Evolutionary conservation across 768 basidiomycete genomes (phyloP).

Genomic region (Hydnum rufescens): DNA sequence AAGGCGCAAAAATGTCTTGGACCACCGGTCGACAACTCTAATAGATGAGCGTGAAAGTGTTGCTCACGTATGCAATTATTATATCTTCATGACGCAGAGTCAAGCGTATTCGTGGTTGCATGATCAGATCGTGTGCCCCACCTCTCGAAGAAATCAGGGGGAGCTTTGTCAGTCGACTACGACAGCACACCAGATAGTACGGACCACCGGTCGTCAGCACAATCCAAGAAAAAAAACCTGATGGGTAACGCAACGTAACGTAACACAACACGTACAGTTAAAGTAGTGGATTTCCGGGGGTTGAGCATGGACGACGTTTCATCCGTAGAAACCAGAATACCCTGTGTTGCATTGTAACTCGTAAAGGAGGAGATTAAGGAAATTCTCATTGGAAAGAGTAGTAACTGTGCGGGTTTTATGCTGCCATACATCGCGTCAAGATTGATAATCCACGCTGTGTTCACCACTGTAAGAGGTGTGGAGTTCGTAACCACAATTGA

Average conservation of each 20-base stretch:
- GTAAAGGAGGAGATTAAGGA: background rate
- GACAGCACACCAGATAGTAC: too few relatives aligned
- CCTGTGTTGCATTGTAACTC: conserved; percentile 12
- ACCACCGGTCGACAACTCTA: background rate
- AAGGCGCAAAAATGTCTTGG: background rate
- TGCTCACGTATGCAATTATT: conserved; percentile 29
- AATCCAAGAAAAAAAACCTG: background rate
- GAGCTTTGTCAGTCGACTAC: conserved; percentile 9
- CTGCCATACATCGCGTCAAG: conserved; percentile 7
- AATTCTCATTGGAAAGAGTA: conserved; percentile 1
- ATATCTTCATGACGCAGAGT: conserved; percentile 34
- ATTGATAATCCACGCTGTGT: conserved; percentile 47
- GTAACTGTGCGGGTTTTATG: conserved; percentile 1
- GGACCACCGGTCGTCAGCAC: too few relatives aligned
- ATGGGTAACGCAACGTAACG: background rate
- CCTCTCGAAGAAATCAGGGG: conserved; percentile 4
- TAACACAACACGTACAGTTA: conserved; percentile 29
- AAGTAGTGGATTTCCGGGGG: conserved; percentile 26
- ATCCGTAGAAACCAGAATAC: conserved; percentile 13
- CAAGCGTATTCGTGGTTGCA: conserved; percentile 27
- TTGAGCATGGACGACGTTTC: conserved; percentile 14
- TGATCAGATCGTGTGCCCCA: conserved; percentile 19
- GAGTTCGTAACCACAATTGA: too few relatives aligned
- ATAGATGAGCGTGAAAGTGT: background rate
- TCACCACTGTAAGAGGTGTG: conserved; percentile 36